phyloP scores from a whole-genome alignment of 768 basidiomycete species.

The Serendipita vermifera region DNA sequence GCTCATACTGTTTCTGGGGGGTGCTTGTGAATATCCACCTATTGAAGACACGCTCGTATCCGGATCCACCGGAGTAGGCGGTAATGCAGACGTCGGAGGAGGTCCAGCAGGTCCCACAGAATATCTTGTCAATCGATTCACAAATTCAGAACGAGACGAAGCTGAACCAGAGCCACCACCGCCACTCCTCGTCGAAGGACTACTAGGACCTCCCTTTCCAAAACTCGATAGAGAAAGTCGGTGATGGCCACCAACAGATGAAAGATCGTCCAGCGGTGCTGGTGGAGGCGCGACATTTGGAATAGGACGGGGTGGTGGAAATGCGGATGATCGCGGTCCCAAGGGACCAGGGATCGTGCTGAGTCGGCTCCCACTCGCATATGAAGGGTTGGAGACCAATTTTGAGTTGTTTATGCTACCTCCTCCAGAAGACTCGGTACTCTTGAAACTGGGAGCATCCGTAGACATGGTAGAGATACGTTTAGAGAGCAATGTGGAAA shows the following conservation, averaged over 20 bases:
- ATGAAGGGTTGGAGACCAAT: neutral
- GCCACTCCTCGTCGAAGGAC: no score
- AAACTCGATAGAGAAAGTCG: neutral
- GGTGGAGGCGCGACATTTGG: slow-evolving; percentile 61
- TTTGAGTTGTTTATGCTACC: neutral
- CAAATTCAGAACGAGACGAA: neutral
- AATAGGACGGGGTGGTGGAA: slow-evolving; percentile 59
- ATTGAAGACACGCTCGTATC: no score
- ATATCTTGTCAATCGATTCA: slow-evolving; percentile 43
- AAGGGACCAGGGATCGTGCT: neutral
- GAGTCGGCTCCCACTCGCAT: neutral
- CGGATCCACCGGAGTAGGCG: slow-evolving; percentile 54
- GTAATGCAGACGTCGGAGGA: slow-evolving; percentile 45
- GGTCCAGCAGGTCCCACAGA: slow-evolving; percentile 52
- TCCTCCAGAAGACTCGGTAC: neutral
- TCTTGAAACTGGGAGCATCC: slow-evolving; percentile 1
- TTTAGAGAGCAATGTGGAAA: neutral
- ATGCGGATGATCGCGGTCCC: slow-evolving; percentile 21
- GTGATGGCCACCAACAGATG: neutral
- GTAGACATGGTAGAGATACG: slow-evolving; percentile 7
- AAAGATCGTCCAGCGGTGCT: slow-evolving; percentile 9
- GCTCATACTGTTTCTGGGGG: slow-evolving; percentile 24
- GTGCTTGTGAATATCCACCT: slow-evolving; percentile 9
- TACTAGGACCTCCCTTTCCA: neutral
- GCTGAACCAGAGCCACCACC: neutral